Percentiles rank a stretch among this genome's conserved stretches.
phyloP scores from a whole-genome alignment of 768 basidiomycete species.

The Psilocybe sp. region DNA sequence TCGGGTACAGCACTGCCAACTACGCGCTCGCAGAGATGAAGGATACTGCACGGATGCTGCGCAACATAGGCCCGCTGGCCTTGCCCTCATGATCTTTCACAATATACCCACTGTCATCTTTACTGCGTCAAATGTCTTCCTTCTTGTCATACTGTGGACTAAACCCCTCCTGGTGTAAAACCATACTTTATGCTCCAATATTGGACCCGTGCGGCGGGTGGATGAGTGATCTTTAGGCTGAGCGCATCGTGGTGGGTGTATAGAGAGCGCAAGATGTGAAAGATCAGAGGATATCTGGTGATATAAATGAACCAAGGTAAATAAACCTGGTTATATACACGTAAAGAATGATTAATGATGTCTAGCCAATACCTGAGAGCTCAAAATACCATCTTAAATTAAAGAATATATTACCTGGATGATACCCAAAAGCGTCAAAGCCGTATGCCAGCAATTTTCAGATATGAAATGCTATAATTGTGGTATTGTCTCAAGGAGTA shows the following conservation, averaged over 20 bases:
- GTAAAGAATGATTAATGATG: too few species aligned
- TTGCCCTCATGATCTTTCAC: not conserved
- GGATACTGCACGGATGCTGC: slow-evolving; percentile 62
- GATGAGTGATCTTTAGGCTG: slow-evolving; percentile 34
- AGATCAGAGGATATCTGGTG: not conserved
- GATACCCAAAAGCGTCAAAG: too few species aligned
- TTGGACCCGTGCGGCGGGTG: slow-evolving; percentile 44
- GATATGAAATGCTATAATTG: too few species aligned
- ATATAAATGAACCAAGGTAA: too few species aligned
- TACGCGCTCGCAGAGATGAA: slow-evolving; percentile 64
- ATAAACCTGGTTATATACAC: too few species aligned
- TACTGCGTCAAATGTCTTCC: slow-evolving; percentile 56
- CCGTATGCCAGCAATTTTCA: too few species aligned
- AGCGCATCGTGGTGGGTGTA: too few species aligned
- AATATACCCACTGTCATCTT: slow-evolving; percentile 36
- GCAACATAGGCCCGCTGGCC: slow-evolving; percentile 51
- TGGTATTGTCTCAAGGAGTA: too few species aligned
- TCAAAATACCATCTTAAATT: too few species aligned
- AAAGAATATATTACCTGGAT: too few species aligned
- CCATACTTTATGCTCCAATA: slow-evolving; percentile 56
- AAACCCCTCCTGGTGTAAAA: slow-evolving; percentile 47
- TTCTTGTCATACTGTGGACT: slow-evolving; percentile 50
- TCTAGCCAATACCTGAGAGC: too few species aligned
- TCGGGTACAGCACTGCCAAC: slow-evolving; percentile 66
- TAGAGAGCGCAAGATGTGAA: too few species aligned